phyloP scores from a whole-genome alignment of 1,284 basidiomycete species.

The Rhodotorula sp. region DNA sequence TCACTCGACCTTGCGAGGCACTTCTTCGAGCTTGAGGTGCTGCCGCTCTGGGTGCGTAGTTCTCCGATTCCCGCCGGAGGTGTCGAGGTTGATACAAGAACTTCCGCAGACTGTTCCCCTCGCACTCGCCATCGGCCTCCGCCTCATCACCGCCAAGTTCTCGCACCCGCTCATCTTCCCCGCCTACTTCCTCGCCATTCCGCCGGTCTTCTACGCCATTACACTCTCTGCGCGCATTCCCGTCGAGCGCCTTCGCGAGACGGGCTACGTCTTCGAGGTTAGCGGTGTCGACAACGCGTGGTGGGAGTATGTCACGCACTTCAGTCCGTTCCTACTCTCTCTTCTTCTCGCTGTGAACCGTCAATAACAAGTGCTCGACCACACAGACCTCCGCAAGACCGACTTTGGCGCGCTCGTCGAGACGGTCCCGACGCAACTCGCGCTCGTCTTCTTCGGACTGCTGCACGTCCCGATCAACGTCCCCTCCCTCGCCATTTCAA shows the following conservation, averaged over 20 bases:
- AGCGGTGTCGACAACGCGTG: conserved; percentile 64
- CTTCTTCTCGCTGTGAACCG: background rate
- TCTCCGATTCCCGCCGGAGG: conserved; percentile 47
- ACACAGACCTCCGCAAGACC: conserved; percentile 65
- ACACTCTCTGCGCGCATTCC: conserved; percentile 64
- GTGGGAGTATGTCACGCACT: conserved; percentile 79
- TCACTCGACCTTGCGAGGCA: conserved; percentile 63
- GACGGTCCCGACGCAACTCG: conserved; percentile 55
- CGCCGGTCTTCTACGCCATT: conserved; percentile 79
- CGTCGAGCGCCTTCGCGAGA: conserved; percentile 62
- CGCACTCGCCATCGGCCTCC: conserved; percentile 71
- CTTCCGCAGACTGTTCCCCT: conserved; percentile 66
- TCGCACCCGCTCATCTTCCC: conserved; percentile 92
- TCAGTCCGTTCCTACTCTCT: conserved; percentile 57
- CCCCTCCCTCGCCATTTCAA: conserved; percentile 90
- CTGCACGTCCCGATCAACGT: conserved; percentile 85
- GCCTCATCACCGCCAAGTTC: conserved; percentile 76
- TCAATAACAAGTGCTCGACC: background rate
- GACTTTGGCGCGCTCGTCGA: conserved; percentile 57
- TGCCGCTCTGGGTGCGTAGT: conserved; percentile 44
- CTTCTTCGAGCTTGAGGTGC: conserved; percentile 47
- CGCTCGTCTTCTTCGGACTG: conserved; percentile 80
- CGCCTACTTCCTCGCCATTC: conserved; percentile 79
- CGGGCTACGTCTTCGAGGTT: conserved; percentile 90
- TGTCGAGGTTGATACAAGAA: conserved; percentile 63